Evolutionary conservation across 108 stramenopile species (phyloP).

Genomic region (Chaetoceros muelleri): DNA sequence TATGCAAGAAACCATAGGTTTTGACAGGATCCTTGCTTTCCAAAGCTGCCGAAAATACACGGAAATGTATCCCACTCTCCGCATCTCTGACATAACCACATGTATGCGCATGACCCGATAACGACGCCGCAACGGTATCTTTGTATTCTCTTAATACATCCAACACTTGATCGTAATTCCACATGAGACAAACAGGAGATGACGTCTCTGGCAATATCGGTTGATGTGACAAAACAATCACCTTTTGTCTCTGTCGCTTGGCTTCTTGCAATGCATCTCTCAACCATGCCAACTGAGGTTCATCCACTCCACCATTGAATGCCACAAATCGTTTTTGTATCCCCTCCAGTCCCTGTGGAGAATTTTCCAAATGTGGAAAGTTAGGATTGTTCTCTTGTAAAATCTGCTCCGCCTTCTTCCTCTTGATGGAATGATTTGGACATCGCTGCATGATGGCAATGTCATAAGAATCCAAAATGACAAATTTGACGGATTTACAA

Average conservation of each 20-base stretch:
- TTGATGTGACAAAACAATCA: constrained; percentile 65
- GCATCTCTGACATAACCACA: constrained; percentile 69
- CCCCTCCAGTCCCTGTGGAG: constrained; percentile 58
- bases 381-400: constrained; percentile 55
- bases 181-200: constrained; percentile 51
- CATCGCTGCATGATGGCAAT: constrained; percentile 52
- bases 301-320: constrained; percentile 70
- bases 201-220: constrained; percentile 58
- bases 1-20: constrained; percentile 65
- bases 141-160: constrained; percentile 32
- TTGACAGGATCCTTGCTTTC: constrained; percentile 47
- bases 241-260: constrained; percentile 30
- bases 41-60: constrained; percentile 65
- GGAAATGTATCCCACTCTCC: constrained; percentile 70
- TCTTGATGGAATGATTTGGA: constrained; percentile 27
- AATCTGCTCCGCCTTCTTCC: constrained; percentile 39
- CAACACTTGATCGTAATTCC: constrained; percentile 70
- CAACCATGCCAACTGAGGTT: constrained; percentile 64
- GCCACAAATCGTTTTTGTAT: constrained; percentile 60
- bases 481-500: constrained; percentile 29
- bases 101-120: constrained; percentile 75
- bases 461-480: constrained; percentile 71
- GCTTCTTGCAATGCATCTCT: constrained; percentile 28
- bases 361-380: constrained; percentile 53
- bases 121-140: constrained; percentile 58